Conservation (phyloP, 1,139 yeast species). For the Candida neerlandica region DNA sequence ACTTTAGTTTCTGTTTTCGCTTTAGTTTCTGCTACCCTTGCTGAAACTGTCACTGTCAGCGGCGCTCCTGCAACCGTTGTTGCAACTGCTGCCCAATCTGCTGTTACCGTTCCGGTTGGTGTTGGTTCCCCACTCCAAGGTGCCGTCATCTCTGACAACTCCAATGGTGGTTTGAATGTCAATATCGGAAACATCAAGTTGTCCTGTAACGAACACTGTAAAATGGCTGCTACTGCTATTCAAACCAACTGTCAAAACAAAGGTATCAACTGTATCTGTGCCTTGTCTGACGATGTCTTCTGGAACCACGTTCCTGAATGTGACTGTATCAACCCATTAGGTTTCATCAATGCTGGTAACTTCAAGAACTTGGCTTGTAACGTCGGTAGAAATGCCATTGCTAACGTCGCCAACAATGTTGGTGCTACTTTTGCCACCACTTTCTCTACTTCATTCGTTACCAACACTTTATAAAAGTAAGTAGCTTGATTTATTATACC, state of each 20-base stretch:
- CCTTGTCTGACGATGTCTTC: constrained; percentile 2
- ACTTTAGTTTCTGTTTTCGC: neutral
- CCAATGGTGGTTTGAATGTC: neutral
- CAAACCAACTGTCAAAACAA: neutral
- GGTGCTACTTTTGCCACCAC: constrained; percentile 2
- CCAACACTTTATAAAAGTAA: neutral
- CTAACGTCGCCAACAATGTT: neutral
- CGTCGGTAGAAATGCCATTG: constrained; percentile 1
- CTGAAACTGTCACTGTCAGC: neutral
- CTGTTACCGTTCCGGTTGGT: neutral
- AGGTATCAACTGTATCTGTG: constrained; percentile 5
- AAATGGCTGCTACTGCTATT: constrained; percentile 2
- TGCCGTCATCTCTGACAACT: neutral
- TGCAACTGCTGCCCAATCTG: neutral
- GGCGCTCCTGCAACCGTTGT: neutral
- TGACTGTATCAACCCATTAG: constrained; percentile 7
- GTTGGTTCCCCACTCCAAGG: neutral
- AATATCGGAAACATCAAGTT: neutral
- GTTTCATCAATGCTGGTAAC: neutral
- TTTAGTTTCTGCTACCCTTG: neutral
- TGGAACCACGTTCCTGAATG: constrained; percentile 5
- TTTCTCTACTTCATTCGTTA: neutral
- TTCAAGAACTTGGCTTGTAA: constrained; percentile 2
- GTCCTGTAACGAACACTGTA: constrained; percentile 3
- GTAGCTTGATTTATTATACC: neutral